Percentiles rank a stretch among this genome's conserved stretches.
Conservation (phyloP, 768 basidiomycete genomes). For the Suillus occidentalis region DNA sequence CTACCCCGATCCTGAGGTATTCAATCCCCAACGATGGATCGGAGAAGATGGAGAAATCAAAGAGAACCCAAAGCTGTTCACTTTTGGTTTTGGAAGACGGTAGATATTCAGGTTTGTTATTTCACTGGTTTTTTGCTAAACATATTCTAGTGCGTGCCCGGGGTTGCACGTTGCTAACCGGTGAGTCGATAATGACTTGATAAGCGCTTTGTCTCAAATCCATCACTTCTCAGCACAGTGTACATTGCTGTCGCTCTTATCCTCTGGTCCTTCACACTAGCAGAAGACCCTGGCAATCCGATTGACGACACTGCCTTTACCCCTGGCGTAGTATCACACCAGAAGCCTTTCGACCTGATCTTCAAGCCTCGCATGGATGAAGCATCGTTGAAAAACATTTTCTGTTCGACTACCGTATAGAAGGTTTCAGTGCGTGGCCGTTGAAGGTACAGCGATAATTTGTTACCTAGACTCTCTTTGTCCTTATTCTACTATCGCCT, state of each 20-base stretch:
- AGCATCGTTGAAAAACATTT: slow-evolving; percentile 7
- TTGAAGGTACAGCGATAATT: background rate
- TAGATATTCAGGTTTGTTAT: slow-evolving; percentile 4
- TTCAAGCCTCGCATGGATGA: slow-evolving; percentile 49
- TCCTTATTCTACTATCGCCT: background rate
- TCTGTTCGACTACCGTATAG: background rate
- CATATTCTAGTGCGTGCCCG: slow-evolving; percentile 47
- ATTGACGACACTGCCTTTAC: slow-evolving; percentile 65
- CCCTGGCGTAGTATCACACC: slow-evolving; percentile 63
- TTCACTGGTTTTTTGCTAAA: background rate
- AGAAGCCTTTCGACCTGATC: slow-evolving; percentile 53
- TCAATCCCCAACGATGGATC: slow-evolving; percentile 55
- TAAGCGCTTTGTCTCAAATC: background rate
- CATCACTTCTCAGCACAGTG: slow-evolving; percentile 44
- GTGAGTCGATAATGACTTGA: slow-evolving; percentile 7
- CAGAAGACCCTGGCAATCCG: slow-evolving; percentile 45
- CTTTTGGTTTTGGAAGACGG: slow-evolving; percentile 56
- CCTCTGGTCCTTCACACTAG: slow-evolving; percentile 63
- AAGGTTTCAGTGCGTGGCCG: background rate
- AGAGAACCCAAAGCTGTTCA: slow-evolving; percentile 45
- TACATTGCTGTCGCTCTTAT: slow-evolving; percentile 62
- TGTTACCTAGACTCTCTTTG: background rate
- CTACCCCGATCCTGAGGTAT: slow-evolving; percentile 54
- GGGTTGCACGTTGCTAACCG: slow-evolving; percentile 47
- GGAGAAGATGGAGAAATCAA: slow-evolving; percentile 41